Conservation (phyloP, 306 rosid species). For the Sesbania bispinosa region DNA sequence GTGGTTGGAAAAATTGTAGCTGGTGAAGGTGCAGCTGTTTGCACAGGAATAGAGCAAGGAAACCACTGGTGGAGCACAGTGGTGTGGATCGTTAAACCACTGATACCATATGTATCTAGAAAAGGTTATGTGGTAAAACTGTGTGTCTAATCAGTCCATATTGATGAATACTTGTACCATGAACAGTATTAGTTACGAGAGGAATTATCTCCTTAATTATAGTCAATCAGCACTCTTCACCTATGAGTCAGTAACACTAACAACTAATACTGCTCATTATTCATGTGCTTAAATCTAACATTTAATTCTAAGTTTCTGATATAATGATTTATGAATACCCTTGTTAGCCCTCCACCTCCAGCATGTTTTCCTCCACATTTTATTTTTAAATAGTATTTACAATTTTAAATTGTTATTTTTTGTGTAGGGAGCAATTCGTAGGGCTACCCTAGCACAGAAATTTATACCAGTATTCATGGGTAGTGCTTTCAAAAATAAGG, state of each 20-base stretch:
- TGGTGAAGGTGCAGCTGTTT: background rate
- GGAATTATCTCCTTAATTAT: background rate
- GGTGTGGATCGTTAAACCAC: background rate
- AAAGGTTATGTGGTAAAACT: background rate
- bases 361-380: background rate
- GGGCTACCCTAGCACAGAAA: slow-evolving; percentile 83
- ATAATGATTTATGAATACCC: background rate
- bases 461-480: slow-evolving; percentile 98
- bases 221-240: background rate
- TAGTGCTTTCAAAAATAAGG: slow-evolving; percentile 98
- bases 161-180: background rate
- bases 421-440: slow-evolving; percentile 79
- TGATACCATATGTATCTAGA: background rate
- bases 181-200: background rate
- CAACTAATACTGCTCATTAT: background rate
- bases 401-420: background rate
- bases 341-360: background rate
- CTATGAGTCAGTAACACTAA: background rate
- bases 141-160: background rate
- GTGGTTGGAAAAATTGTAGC: background rate
- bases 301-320: background rate
- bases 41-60: background rate
- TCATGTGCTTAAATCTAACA: background rate
- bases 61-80: background rate
- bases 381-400: slow-evolving; percentile 1